Evolutionary conservation across 305 asterid genomes (phyloP), one percentile per base, ranked within the genome.

Genomic region (Fraxinus ornus): DNA sequence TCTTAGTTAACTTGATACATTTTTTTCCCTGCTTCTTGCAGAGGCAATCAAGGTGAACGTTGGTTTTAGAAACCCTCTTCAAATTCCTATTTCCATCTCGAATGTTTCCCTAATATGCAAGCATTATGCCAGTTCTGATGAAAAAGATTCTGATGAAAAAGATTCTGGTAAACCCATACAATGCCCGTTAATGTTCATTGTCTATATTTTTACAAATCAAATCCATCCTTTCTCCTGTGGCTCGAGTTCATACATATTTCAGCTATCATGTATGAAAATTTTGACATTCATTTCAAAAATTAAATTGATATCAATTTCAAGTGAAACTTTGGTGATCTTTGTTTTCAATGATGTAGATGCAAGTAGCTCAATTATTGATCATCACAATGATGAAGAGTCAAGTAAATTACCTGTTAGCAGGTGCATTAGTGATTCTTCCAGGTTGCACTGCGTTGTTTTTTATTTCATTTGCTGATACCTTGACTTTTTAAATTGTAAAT

Each of bases 31-130:
- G 62, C 84, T 71, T 44, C 81, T 87, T 84, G 85, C 97, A 97
- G 99, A 97, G 90, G 91, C 94, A 60, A 90, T 97, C 85, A 92
- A 86, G 91, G 93, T 97, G 82, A 93, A 88, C 70, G 88, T 94
- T 85, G 92, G 88, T 86, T 92, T 97, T 83, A 91, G 83, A 85
- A 97, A 97, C 87, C 99, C 99, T 78, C 98, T 97, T 86, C 98
- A 91, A 91, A 91, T 97, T 86, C 95, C 98, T 84, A 82, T 97
- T 82, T 88, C 98, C 26, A 83, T 97, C 81, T 91, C 99, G 86
- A 89, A 89, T 82, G 86, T 92, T 86, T 88, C 97, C 77, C 90
- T 97, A 79, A 86, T 93, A 84, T 94, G 98, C 86, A 93, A 93
- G 90, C 97, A 93, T 87, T 89, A 93, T 80, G 83, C 83, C 78